These are phyloP conservation scores for Acanthamoeba culbertsoni DNA, from an alignment of 208 protist genomes.

Conservation along the genomic window DNA sequence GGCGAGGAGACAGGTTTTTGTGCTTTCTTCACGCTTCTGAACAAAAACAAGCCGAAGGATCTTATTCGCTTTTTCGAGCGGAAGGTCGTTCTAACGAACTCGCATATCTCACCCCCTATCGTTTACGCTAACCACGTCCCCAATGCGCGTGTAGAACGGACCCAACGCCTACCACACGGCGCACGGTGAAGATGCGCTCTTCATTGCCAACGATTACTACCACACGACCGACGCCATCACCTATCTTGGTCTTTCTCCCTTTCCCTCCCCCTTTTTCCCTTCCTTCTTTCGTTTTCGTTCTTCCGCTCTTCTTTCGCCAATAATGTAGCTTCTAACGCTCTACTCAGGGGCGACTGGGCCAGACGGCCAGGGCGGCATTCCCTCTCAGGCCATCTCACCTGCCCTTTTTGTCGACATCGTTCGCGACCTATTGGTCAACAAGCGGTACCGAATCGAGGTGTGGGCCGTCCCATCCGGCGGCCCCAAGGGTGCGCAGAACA, in stretches of 20 bases:
- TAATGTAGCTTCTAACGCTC: no score
- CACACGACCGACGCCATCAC: slow-evolving; percentile 70
- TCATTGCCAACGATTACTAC: slow-evolving; percentile 76
- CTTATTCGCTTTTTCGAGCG: slow-evolving; percentile 39
- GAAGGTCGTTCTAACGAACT: not conserved
- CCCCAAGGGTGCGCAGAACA: slow-evolving; percentile 29
- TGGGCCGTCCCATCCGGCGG: not conserved
- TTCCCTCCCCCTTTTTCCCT: no score
- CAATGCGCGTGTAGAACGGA: not conserved
- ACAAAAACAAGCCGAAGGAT: slow-evolving; percentile 34
- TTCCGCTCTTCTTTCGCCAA: not conserved
- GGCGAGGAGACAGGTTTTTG: slow-evolving; percentile 21
- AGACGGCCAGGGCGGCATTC: slow-evolving; percentile 4
- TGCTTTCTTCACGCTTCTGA: not conserved
- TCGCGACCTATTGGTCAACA: slow-evolving; percentile 61
- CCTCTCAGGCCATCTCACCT: slow-evolving; percentile 61
- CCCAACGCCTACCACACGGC: slow-evolving; percentile 65
- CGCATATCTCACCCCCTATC: not conserved
- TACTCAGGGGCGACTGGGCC: not conserved
- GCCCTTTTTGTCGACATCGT: slow-evolving; percentile 65
- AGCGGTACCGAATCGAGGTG: slow-evolving; percentile 64
- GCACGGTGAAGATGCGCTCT: slow-evolving; percentile 74
- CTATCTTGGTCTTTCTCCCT: slow-evolving; percentile 37
- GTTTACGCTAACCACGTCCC: not conserved
- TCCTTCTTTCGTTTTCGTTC: not conserved